Evolutionary conservation across 108 stramenopile genomes (phyloP), one percentile per base, ranked within the genome.

Genomic region (Fragilariopsis cylindrus): DNA sequence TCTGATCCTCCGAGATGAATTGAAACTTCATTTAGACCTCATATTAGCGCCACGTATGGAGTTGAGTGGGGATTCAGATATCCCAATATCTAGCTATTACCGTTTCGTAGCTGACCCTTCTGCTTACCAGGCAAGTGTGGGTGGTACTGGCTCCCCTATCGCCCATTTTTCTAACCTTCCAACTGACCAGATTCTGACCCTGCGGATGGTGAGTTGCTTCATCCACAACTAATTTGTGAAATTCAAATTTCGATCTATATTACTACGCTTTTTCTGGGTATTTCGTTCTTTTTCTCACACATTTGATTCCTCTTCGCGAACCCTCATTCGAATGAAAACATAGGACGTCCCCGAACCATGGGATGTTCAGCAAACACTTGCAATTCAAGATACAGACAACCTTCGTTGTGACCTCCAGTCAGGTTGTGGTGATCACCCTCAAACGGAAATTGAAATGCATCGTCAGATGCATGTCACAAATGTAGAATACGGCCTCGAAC

Each of bases 331-430:
- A 30, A 30, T 30, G 30, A 30, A 30, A 30, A 30, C 2, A 30
- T 30, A 30, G 30, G 97, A 97, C 81, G 90, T 98, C 9, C 97
- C 99, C 0, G 98, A 98, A 77, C 78, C 93, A 39, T 99, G 97
- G 97, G 93, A 97, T 81, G 93, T 98, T 30, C 97, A 98, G 62
- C 90, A 96, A 64, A 70, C 76, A n/a, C 18, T 70, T 19, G 82
- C 90, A n/a, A 63, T 90, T 7, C 96, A 97, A 72, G 99, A 99
- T 81, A 81, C 95, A 15, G 99, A 99, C 81, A 99, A 99, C 79
- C 82, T 99, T 11, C 84, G 96, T 44, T 97, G 94, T 65, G 91
- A 91, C 74, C 65, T 87, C 18, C 74, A 84, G 45, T 81, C 80
- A 11, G 84, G 89, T 13, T 96, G 90, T 54, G 80, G 83, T 52